Evolutionary conservation across 108 stramenopile species (phyloP), one percentile per base, ranked within the genome.

Genomic region (Chaetoceros tenuissimus): DNA sequence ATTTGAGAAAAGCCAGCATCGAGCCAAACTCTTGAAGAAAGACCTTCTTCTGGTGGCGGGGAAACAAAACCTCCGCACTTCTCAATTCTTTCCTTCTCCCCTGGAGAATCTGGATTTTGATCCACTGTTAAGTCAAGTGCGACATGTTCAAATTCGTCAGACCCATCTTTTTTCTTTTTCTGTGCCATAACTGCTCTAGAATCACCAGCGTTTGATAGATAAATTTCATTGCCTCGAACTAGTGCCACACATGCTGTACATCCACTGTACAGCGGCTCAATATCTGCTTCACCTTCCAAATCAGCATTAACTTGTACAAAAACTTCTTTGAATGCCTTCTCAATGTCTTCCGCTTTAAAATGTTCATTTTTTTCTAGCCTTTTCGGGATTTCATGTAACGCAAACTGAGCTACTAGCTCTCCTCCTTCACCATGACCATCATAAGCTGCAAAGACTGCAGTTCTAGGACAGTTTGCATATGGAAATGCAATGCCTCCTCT

Each of bases 351-450:
- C n/a, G n/a, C n/a, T 20, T 60, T 43, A 54, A 81, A 79, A 28
- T 66, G 57, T 2, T 65, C 63, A 51, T 87, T 85, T 48, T 66
- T 71, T 53, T 83, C 87, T 28, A 92, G 57, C 0, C 69, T 64
- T n/a, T 56, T 45, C 53, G 87, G 91, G 10, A 96, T 68, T 71
- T 94, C 86, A 53, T 78, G 72, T 80, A 96, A 65, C 8, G 82
- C 87, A 72, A 72, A 98, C 51, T 96, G 89, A 30, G 94, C 80
- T 3, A 98, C 95, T 24, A 86, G 28, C 59, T 98, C 94, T 8
- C 92, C 92, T 17, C 87, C 84, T 67, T 95, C 85, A 8, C 94
- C 94, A 67, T 95, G 94, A n/a, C 92, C 92, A 64, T 95, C 94
- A 55, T 89, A 86, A 2, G 88, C 93, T 3, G 87, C 84, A 70